Percentiles rank a stretch among this genome's conserved stretches.
Evolutionary conservation across 805 yeast genomes (phyloP).

Genomic region (Barnettozyma pratensis): DNA sequence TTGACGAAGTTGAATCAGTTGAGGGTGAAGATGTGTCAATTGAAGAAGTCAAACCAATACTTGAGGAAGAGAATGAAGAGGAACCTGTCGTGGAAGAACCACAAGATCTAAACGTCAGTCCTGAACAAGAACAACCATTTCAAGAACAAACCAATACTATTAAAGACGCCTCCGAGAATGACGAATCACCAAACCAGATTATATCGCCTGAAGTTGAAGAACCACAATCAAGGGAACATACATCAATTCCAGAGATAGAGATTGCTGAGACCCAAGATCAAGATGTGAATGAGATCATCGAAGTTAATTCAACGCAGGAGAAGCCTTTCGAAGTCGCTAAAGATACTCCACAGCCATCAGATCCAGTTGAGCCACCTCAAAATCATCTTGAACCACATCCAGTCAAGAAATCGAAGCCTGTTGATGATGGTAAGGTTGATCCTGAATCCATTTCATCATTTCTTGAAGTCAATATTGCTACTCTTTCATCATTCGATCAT

Average conservation of each 20-base stretch:
- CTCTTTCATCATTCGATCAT: constrained; percentile 19
- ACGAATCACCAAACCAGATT: neutral
- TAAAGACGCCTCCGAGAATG: neutral
- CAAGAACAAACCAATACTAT: neutral
- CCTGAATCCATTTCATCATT: constrained; percentile 29
- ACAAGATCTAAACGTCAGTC: neutral
- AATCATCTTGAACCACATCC: neutral
- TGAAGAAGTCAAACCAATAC: neutral
- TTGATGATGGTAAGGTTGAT: neutral
- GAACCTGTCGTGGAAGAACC: neutral
- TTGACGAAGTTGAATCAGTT: neutral
- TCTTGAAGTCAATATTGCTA: constrained; percentile 25
- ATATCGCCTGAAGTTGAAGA: constrained; percentile 1
- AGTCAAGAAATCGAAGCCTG: neutral
- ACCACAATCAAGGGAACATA: neutral
- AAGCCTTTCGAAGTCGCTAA: constrained; percentile 12
- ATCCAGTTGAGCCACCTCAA: neutral
- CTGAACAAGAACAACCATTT: neutral
- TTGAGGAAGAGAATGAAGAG: neutral
- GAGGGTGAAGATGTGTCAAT: neutral
- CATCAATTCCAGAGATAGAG: neutral
- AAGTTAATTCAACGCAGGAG: neutral
- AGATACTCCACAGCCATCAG: constrained; percentile 9
- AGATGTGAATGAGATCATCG: neutral
- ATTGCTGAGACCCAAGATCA: neutral